Evolutionary conservation across 164 flowering plant species (phyloP).

Genomic region (Tetrastigma voinierianum): DNA sequence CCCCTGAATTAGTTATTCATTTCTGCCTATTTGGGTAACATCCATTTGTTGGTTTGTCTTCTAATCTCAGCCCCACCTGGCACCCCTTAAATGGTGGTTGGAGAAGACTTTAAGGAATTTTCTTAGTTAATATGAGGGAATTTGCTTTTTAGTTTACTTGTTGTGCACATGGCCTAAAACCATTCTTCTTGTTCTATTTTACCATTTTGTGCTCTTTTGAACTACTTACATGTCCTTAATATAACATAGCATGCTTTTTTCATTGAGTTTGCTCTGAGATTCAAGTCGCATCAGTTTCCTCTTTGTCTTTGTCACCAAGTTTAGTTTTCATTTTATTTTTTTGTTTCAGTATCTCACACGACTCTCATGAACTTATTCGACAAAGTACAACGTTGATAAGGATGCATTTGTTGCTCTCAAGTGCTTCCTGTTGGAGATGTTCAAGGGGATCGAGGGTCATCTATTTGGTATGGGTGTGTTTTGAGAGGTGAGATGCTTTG

Average conservation of each 20-base stretch:
- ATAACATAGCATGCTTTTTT: too few relatives aligned
- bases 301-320: neutral
- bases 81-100: too few relatives aligned
- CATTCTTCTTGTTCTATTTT: neutral
- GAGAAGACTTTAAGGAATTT: too few relatives aligned
- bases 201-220: too few relatives aligned
- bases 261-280: neutral
- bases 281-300: neutral
- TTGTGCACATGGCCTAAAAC: too few relatives aligned
- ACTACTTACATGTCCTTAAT: too few relatives aligned
- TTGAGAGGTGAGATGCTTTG: conserved; percentile 65
- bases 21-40: too few relatives aligned
- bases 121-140: too few relatives aligned
- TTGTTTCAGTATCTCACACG: conserved; percentile 71
- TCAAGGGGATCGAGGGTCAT: conserved; percentile 70
- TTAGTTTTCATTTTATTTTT: neutral
- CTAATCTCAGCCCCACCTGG: too few relatives aligned
- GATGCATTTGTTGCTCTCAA: conserved; percentile 92
- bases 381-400: conserved; percentile 77
- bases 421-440: conserved; percentile 92
- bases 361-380: conserved; percentile 91
- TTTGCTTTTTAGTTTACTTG: too few relatives aligned
- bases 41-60: too few relatives aligned
- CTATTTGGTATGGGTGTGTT: conserved; percentile 96
- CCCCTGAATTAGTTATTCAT: too few relatives aligned